Evolutionary conservation across 306 rosid species (phyloP).

Genomic region (Luffa acutangula): DNA sequence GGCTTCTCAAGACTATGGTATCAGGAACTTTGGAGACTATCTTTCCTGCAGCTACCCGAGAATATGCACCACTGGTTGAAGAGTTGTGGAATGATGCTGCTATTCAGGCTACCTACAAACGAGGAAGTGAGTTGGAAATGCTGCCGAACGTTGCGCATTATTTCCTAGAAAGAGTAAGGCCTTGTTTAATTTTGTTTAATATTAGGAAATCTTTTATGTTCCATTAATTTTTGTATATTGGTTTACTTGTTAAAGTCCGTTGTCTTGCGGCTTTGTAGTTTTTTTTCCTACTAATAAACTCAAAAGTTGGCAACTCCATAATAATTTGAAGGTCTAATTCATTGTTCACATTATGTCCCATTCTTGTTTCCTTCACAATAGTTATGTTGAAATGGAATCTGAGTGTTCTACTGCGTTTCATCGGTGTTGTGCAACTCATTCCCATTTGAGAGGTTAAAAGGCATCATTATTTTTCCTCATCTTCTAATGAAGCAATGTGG

Average conservation of each 20-base stretch:
- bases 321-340: background rate
- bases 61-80: constrained; percentile 81
- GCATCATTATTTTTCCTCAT: too few species aligned
- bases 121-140: constrained; percentile 86
- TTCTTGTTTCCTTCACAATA: too few species aligned
- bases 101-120: constrained; percentile 69
- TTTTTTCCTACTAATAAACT: background rate
- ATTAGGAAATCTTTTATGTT: background rate
- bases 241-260: background rate
- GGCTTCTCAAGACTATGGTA: constrained; percentile 94
- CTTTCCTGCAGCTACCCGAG: constrained; percentile 97
- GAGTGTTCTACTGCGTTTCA: too few species aligned
- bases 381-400: too few species aligned
- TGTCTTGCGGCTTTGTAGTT: background rate
- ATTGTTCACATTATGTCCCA: too few species aligned
- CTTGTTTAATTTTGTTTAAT: background rate
- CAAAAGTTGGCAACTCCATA: background rate
- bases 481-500: too few species aligned
- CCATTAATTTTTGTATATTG: background rate
- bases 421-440: too few species aligned
- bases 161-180: constrained; percentile 81
- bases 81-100: constrained; percentile 91
- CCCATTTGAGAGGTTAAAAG: too few species aligned
- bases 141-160: constrained; percentile 81
- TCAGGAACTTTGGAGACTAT: constrained; percentile 84